Evolutionary conservation across 768 basidiomycete genomes (phyloP).

Genomic region (Mycena vitilis): DNA sequence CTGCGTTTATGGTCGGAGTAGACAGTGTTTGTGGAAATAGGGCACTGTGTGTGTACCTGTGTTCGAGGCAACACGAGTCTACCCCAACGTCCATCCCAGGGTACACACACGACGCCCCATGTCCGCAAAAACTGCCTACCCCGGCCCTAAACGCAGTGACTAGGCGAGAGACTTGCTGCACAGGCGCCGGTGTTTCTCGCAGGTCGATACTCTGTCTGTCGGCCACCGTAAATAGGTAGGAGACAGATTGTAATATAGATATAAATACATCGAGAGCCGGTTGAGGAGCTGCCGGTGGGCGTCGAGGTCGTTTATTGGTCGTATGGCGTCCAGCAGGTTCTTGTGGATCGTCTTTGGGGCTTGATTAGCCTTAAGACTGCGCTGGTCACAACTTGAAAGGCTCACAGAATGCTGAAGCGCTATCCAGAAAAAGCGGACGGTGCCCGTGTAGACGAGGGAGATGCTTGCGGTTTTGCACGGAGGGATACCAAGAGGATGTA

Average conservation of each 20-base stretch:
- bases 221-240: neutral
- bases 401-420: conserved; percentile 24
- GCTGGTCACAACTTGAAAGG: neutral
- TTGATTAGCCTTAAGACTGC: neutral
- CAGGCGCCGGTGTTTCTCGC: conserved; percentile 1
- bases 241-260: neutral
- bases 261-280: conserved; percentile 12
- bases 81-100: no score
- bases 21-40: no score
- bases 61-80: no score
- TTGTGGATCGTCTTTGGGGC: conserved; percentile 17
- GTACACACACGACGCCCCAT: no score
- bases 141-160: no score
- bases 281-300: conserved; percentile 8
- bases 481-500: conserved; percentile 50
- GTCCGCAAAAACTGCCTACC: no score
- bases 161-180: neutral
- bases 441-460: conserved; percentile 46
- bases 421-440: conserved; percentile 41
- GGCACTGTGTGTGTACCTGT: no score
- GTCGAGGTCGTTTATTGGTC: neutral
- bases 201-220: neutral
- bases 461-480: conserved; percentile 52
- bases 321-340: neutral
- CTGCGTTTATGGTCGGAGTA: no score